Evolutionary conservation across 164 flowering plant species (phyloP), one percentile per base, ranked within the genome.

Genomic region (Stephania yunnanensis): DNA sequence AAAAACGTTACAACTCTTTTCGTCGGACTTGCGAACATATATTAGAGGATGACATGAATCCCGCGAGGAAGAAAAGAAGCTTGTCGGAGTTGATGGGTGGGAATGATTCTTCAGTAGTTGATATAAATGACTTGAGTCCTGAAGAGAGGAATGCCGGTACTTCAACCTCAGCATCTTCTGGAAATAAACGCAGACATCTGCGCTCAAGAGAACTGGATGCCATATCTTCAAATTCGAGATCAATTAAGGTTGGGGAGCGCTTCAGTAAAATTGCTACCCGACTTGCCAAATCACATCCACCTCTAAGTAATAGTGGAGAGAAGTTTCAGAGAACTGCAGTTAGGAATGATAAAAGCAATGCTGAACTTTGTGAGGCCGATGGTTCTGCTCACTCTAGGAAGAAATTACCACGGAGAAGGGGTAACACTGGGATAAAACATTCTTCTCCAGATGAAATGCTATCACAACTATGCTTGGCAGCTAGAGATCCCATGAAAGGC

Each of bases 211-310:
- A 63, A 25, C 36, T 61, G 25, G 71, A 58, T 70, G 44, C 66
- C 22, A 75, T 74, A 30, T 65, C 83, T 76, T 70, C 55, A 53
- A 73, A 68, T 53, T 72, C 78, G 12, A 82, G 78, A 77, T 78
- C 84, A 36, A 83, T 83, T 66, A 87, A 83, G 65, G 82, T 90
- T 58, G 93, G 98, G 68, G 98, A 90, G n/a, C 86, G 93, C 80
- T 86, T 94, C 53, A 80, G 87, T 13, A 86, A 87, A 73, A 87
- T 80, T 81, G 97, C 97, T 6, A 90, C 87, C 82, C 91, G 85
- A 76, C 82, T 87, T 44, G 83, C 81, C 25, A 91, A 85, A 25
- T 73, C 87, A n/a, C 73, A 81, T 66, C 72, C 89, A 31, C 75
- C 80, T 66, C 17, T 81, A 19, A 85, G 85, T 72, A 31, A 8